These are phyloP conservation scores for Trichoderma afroharzianum DNA, from an alignment of 2,329 filamentous ascomycete genomes.

Conservation along the genomic window DNA sequence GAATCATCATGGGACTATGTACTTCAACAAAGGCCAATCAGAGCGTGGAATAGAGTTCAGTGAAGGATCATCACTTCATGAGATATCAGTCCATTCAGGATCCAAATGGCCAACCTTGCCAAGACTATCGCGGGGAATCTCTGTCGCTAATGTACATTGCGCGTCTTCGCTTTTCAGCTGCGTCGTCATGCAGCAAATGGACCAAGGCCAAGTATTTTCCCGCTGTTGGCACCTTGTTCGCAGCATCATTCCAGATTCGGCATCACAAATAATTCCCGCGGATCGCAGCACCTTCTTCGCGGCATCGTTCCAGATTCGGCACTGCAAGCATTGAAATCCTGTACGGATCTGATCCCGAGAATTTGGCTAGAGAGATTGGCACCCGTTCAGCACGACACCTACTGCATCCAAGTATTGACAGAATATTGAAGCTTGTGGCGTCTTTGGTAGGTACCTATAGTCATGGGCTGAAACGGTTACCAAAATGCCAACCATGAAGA, in stretches of 20 bases:
- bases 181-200: not conserved
- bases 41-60: not conserved
- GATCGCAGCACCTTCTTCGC: not conserved
- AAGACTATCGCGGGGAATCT: not conserved
- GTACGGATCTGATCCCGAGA: not conserved
- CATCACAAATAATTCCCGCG: not conserved
- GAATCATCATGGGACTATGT: not conserved
- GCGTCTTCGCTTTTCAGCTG: not conserved
- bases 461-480: not conserved
- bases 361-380: not conserved
- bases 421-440: not conserved
- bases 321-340: not conserved
- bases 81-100: not conserved
- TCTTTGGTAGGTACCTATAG: not conserved
- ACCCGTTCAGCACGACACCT: not conserved
- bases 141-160: not conserved
- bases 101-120: not conserved
- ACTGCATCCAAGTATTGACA: not conserved
- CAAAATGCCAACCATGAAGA: not conserved
- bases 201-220: not conserved
- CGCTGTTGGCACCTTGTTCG: not conserved
- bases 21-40: not conserved
- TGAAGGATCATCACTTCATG: not conserved
- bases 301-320: not conserved
- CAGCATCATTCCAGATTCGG: not conserved